Evolutionary conservation across 2,329 filamentous ascomycete species (phyloP), one percentile per base, ranked within the genome.

Genomic region (Macrophomina tecta): DNA sequence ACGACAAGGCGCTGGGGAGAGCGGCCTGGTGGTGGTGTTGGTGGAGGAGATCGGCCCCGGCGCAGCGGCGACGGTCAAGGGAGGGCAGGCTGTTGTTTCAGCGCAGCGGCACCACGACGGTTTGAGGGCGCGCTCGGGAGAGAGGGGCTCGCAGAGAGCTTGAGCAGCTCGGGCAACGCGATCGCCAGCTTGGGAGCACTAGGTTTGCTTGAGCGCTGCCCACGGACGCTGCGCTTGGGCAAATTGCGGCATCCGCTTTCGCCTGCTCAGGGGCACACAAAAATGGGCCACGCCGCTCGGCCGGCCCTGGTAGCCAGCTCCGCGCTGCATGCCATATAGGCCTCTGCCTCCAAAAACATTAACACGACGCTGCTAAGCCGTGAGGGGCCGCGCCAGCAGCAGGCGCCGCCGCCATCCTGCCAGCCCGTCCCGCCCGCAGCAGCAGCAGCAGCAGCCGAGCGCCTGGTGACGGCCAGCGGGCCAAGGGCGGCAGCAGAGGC

Each of bases 191-290:
- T 62, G 58, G 58, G 58, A 62, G 58, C 58, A 62, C 46, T 62
- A 62, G 58, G 58, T 62, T 62, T 62, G 58, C 58, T 62, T 48
- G 56, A 61, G 56, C 56, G 56, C 40, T 45, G 56, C 56, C 56
- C 58, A 62, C 58, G 48, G 46, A 64, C 36, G 48, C 61, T 42
- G 49, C 61, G 61, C 61, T 64, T 64, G 46, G 61, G 61, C 61
- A 64, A 64, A 64, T 52, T 64, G 58, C 58, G 58, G 61, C 61
- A 64, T 64, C 61, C 61, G 61, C 61, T 64, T 42, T 64, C 58
- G 58, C 58, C 58, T 62, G 58, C 58, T 52, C 61, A 53, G 61
- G 61, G 49, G 61, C 61, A 52, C 34, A 62, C 58, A 62, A 62
- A 62, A 62, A 62, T 62, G 58, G 42, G 28, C 56, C 55, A 38